A percentile compares a stretch with the other conserved stretches of the same genome.
Evolutionary conservation across 306 rosid genomes (phyloP).

Genomic region (Quercus dentata): DNA sequence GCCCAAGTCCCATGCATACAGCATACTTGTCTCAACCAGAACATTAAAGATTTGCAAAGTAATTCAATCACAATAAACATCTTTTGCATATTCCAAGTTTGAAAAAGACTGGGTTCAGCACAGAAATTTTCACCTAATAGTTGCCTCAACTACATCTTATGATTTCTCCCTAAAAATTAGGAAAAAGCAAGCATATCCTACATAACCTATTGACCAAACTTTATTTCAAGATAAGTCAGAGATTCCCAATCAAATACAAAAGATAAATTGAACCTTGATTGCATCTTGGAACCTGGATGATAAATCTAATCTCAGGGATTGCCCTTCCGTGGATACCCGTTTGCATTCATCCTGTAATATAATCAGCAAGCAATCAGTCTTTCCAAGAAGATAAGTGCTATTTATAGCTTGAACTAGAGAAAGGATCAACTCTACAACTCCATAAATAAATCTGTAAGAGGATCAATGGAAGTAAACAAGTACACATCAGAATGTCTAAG

Average conservation of each 20-base stretch:
- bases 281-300: slow-evolving; percentile 95
- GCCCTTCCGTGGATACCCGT: slow-evolving; percentile 94
- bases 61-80: neutral
- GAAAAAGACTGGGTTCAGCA: neutral
- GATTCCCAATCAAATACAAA: slow-evolving; percentile 3
- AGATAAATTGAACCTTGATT: slow-evolving; percentile 58
- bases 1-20: neutral
- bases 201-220: neutral
- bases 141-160: neutral
- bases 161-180: neutral
- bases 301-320: slow-evolving; percentile 78
- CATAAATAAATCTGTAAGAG: neutral
- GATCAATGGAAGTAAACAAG: neutral
- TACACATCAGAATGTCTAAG: neutral
- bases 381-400: slow-evolving; percentile 14
- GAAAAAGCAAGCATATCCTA: neutral
- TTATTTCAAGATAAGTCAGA: slow-evolving; percentile 1
- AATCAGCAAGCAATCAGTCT: slow-evolving; percentile 16
- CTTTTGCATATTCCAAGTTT: neutral
- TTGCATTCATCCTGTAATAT: slow-evolving; percentile 85
- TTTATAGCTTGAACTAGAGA: neutral
- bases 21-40: neutral
- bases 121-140: neutral
- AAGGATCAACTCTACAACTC: neutral
- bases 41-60: neutral